Evolutionary conservation across 352 stramenopile genomes (phyloP).

Genomic region (Pythium dissotocum): DNA sequence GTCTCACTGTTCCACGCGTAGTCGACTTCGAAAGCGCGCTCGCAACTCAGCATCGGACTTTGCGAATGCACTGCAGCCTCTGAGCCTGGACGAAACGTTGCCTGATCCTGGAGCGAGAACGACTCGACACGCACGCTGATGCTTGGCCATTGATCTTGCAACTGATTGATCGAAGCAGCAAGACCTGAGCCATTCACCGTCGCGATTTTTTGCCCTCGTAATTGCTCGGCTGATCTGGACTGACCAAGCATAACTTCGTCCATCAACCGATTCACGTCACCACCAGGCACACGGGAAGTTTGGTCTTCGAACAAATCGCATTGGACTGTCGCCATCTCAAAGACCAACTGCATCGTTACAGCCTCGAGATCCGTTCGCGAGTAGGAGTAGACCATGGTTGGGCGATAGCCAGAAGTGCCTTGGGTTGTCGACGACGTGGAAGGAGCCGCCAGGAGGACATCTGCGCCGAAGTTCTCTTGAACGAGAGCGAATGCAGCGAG

Average conservation of each 20-base stretch:
- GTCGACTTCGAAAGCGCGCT: slow-evolving; percentile 39
- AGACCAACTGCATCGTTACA: slow-evolving; percentile 63
- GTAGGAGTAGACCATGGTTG: slow-evolving; percentile 72
- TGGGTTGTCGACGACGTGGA: background rate
- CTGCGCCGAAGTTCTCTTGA: slow-evolving; percentile 73
- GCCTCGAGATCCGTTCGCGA: slow-evolving; percentile 63
- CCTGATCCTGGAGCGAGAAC: slow-evolving; percentile 43
- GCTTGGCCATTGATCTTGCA: slow-evolving; percentile 46
- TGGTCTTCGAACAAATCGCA: slow-evolving; percentile 49
- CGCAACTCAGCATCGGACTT: slow-evolving; percentile 39
- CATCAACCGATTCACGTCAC: slow-evolving; percentile 9
- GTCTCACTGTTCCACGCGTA: slow-evolving; percentile 65
- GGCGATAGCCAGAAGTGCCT: slow-evolving; percentile 29
- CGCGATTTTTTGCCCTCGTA: slow-evolving; percentile 3
- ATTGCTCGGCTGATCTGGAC: background rate
- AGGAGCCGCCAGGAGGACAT: slow-evolving; percentile 35
- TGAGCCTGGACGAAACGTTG: slow-evolving; percentile 24
- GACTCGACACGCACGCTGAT: slow-evolving; percentile 42
- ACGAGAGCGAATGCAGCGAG: slow-evolving; percentile 64
- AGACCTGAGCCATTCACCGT: slow-evolving; percentile 7
- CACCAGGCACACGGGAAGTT: background rate
- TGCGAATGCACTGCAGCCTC: background rate
- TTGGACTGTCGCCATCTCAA: slow-evolving; percentile 56
- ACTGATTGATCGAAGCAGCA: slow-evolving; percentile 26
- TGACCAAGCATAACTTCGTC: background rate